These are phyloP conservation scores for Chaetomiaceae sp. DNA, from an alignment of 2,329 filamentous ascomycete genomes.

Conservation along the genomic window DNA sequence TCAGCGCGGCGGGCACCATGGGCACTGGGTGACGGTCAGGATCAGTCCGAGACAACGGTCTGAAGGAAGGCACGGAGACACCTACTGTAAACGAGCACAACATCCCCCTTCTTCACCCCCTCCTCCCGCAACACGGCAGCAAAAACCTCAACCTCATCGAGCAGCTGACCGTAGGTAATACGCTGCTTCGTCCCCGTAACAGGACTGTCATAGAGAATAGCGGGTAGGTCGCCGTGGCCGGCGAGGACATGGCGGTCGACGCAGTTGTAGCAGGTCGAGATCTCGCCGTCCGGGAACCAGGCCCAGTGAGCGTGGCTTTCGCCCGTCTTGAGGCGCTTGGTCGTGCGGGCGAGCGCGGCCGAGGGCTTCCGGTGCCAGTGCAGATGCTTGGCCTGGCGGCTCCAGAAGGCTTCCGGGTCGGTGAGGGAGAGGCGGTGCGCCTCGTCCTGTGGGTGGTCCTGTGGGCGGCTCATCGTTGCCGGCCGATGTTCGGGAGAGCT, in stretches of 20 bases:
- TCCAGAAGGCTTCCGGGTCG: constrained; percentile 71
- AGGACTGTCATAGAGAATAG: constrained; percentile 83
- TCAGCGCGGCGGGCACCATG: constrained; percentile 86
- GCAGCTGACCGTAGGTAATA: constrained; percentile 68
- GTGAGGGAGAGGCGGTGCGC: constrained; percentile 52
- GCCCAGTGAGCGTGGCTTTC: constrained; percentile 70
- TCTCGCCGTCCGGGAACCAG: constrained; percentile 85
- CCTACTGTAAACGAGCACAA: constrained; percentile 83
- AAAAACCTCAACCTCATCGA: constrained; percentile 73
- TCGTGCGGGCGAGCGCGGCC: constrained; percentile 51
- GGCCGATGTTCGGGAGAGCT: no score
- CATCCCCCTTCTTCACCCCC: constrained; percentile 75
- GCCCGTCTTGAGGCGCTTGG: constrained; percentile 58
- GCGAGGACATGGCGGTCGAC: constrained; percentile 79
- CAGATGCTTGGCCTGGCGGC: constrained; percentile 64
- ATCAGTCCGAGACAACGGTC: not conserved
- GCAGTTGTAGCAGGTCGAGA: constrained; percentile 89
- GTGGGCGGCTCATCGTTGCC: no score
- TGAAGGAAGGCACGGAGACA: constrained; percentile 5
- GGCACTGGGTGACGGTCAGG: constrained; percentile 55
- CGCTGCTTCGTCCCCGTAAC: constrained; percentile 67
- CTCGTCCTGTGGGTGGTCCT: constrained; percentile 44
- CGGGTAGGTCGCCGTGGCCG: constrained; percentile 66
- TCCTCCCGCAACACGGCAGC: constrained; percentile 78
- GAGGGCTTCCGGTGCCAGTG: constrained; percentile 75